These are phyloP conservation scores for Viridothelium virens DNA, from an alignment of 495 filamentous ascomycete species.

Conservation along the genomic window DNA sequence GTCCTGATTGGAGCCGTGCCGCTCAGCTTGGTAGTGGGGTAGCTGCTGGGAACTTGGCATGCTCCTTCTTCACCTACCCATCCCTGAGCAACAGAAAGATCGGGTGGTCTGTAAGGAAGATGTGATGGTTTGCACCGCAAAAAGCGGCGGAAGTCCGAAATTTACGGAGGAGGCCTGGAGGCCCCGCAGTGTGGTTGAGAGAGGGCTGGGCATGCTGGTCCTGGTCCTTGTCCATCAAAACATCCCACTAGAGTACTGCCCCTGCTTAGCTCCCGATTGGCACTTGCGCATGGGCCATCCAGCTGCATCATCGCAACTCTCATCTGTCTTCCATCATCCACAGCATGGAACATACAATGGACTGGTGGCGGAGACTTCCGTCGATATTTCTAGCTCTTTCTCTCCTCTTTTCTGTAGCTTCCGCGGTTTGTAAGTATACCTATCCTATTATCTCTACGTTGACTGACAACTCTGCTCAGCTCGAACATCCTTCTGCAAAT, in stretches of 20 bases:
- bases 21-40: neutral
- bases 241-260: neutral
- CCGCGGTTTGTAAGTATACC: constrained; percentile 31
- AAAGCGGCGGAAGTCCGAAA: neutral
- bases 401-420: constrained; percentile 24
- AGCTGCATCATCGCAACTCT: constrained; percentile 2
- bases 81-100: neutral
- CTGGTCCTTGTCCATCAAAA: neutral
- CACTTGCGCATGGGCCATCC: neutral
- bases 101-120: neutral
- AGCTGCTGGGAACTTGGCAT: neutral
- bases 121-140: neutral
- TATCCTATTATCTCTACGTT: neutral
- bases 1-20: neutral
- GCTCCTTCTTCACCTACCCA: neutral
- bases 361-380: neutral
- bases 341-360: neutral
- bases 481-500: constrained; percentile 92
- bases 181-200: neutral
- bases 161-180: neutral
- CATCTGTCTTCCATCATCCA: too few relatives aligned
- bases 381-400: constrained; percentile 20
- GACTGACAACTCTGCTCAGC: constrained; percentile 23
- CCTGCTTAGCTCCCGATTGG: neutral
- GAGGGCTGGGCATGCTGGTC: neutral